A percentile compares a stretch with the other conserved stretches of the same genome.
Evolutionary conservation across 495 filamentous ascomycete species (phyloP).

Genomic region (Patellaria atrata): DNA sequence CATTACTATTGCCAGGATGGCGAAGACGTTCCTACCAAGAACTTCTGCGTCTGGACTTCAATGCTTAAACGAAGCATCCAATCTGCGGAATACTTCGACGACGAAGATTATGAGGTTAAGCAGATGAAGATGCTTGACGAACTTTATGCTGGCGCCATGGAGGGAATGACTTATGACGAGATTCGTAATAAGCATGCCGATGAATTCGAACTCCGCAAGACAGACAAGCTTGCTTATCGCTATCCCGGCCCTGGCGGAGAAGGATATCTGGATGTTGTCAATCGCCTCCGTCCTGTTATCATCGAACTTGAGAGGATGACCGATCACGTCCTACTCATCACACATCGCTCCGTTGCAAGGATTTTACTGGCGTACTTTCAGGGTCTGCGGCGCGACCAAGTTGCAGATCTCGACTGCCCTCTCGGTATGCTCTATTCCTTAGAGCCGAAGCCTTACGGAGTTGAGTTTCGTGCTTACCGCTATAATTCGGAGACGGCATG

Average conservation of each 20-base stretch:
- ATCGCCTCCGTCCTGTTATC: constrained; percentile 86
- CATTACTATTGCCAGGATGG: constrained; percentile 43
- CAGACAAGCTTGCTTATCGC: constrained; percentile 80
- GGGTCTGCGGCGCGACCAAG: constrained; percentile 73
- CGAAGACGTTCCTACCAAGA: constrained; percentile 50
- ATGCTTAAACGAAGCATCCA: constrained; percentile 83
- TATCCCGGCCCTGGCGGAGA: constrained; percentile 94
- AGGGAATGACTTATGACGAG: constrained; percentile 87
- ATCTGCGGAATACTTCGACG: constrained; percentile 76
- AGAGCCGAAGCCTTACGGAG: constrained; percentile 94
- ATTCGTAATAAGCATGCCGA: constrained; percentile 60
- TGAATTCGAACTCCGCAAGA: constrained; percentile 58
- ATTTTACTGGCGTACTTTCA: constrained; percentile 94
- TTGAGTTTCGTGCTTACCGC: constrained; percentile 85
- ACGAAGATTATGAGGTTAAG: constrained; percentile 96
- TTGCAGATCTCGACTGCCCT: constrained; percentile 84
- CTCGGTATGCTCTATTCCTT: constrained; percentile 84
- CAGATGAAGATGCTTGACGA: constrained; percentile 98
- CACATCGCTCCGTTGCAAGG: constrained; percentile 76
- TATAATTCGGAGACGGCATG: constrained; percentile 62
- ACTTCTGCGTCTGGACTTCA: constrained; percentile 96
- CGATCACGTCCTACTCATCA: constrained; percentile 82
- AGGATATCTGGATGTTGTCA: constrained; percentile 93
- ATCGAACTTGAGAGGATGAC: constrained; percentile 94
- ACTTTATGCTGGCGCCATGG: constrained; percentile 79